These are phyloP conservation scores for Myochromella boudieri DNA, from an alignment of 768 basidiomycete genomes.

Conservation along the genomic window DNA sequence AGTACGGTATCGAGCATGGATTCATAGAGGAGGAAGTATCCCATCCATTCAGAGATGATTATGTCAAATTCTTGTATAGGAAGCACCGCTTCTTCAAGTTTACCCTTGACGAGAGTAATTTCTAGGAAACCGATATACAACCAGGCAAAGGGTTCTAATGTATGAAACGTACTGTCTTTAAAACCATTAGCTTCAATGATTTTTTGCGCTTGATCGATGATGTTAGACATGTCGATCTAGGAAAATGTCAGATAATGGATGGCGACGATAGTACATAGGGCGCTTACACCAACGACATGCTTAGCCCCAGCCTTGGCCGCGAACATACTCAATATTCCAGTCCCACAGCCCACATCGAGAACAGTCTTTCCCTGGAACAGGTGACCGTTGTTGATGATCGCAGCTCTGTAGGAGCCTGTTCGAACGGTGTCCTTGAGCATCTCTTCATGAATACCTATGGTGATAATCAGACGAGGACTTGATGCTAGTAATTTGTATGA, in stretches of 20 bases:
- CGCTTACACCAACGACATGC: constrained; percentile 88
- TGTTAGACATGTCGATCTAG: constrained; percentile 99
- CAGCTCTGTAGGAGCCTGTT: constrained; percentile 91
- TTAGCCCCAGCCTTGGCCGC: constrained; percentile 94
- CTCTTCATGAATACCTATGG: constrained; percentile 93
- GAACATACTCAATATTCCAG: constrained; percentile 97
- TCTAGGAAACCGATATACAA: constrained; percentile 40
- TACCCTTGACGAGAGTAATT: constrained; percentile 96
- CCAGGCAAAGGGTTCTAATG: constrained; percentile 6
- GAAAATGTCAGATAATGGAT: constrained; percentile 15
- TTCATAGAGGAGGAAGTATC: constrained; percentile 98
- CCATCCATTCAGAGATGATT: constrained; percentile 99
- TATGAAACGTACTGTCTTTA: constrained; percentile 71
- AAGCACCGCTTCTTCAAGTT: constrained; percentile 89
- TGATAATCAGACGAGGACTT: not conserved
- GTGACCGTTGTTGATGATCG: constrained; percentile 93
- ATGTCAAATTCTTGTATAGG: constrained; percentile 95
- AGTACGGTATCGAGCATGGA: constrained; percentile 99
- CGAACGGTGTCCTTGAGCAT: constrained; percentile 98
- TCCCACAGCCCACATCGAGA: constrained; percentile 97
- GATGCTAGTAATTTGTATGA: not conserved
- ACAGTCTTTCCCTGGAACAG: constrained; percentile 97
- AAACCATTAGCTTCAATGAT: constrained; percentile 97
- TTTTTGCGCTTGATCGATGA: constrained; percentile 97
- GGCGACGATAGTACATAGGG: constrained; percentile 5